Conservation (phyloP, 805 yeast species). For the Candida namnaoensis region DNA sequence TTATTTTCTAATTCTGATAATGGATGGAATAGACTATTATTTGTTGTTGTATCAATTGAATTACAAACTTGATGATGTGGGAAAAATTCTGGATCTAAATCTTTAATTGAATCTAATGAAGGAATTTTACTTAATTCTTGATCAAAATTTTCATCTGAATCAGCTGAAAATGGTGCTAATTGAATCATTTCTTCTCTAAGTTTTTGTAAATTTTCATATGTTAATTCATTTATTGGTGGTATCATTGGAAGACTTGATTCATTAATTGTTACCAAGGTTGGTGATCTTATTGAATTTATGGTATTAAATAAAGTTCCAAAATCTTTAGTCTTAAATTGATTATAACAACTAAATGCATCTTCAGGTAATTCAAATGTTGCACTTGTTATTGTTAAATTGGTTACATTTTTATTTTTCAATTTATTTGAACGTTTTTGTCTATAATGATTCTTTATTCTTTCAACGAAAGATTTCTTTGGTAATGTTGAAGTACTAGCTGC, state of each 20-base stretch:
- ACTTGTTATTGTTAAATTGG: not conserved
- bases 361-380: constrained; percentile 1
- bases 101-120: not conserved
- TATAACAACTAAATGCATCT: constrained; percentile 9
- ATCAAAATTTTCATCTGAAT: constrained; percentile 1
- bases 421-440: not conserved
- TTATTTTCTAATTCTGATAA: no score
- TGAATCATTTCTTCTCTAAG: constrained; percentile 3
- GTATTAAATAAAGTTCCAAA: constrained; percentile 3
- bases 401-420: no score
- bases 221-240: constrained; percentile 9
- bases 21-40: no score
- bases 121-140: not conserved
- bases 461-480: not conserved
- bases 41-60: no score
- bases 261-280: no score
- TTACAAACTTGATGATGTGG: no score
- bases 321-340: constrained; percentile 8
- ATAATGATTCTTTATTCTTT: not conserved
- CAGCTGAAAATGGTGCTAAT: constrained; percentile 5
- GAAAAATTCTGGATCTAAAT: not conserved
- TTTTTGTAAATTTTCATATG: constrained; percentile 7
- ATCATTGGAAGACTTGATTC: constrained; percentile 2
- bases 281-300: not conserved
- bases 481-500: no score